Percentiles rank a stretch among this genome's conserved stretches.
Evolutionary conservation across 345 rosid species (phyloP).

Genomic region (Mangifera indica): DNA sequence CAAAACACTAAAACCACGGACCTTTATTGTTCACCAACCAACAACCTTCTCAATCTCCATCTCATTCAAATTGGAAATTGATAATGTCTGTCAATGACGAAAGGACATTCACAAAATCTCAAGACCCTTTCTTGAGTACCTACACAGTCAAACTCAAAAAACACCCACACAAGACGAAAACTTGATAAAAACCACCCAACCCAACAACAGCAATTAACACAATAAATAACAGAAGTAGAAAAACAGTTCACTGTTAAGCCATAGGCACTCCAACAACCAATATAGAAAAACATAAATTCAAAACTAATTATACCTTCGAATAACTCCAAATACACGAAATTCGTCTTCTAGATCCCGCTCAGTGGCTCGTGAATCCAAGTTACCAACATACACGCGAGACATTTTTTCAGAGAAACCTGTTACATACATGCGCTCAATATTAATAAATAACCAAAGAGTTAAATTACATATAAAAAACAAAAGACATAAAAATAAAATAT

Average conservation of each 20-base stretch:
- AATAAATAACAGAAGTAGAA: no score
- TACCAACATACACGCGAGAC: slow-evolving; percentile 82
- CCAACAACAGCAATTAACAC: background rate
- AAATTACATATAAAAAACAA: slow-evolving; percentile 1
- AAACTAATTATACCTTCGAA: slow-evolving; percentile 45
- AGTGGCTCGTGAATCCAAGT: slow-evolving; percentile 66
- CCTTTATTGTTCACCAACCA: background rate
- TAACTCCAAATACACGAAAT: slow-evolving; percentile 62
- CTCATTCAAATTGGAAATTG: background rate
- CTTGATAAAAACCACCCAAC: no score
- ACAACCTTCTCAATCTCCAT: background rate
- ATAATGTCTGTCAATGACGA: background rate
- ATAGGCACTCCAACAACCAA: no score
- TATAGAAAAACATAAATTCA: background rate
- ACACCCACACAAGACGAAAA: no score
- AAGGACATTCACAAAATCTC: background rate
- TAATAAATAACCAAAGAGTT: background rate
- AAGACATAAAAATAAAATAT: no score
- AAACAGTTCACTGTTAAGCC: no score
- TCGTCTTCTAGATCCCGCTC: slow-evolving; percentile 82
- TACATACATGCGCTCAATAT: slow-evolving; percentile 2
- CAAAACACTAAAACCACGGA: no score
- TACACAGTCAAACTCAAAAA: background rate
- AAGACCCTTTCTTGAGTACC: background rate
- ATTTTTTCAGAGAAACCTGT: slow-evolving; percentile 34